Base-by-base conservation (phyloP, 2,329 filamentous ascomycete species). In the Fusarium annulatum region DNA sequence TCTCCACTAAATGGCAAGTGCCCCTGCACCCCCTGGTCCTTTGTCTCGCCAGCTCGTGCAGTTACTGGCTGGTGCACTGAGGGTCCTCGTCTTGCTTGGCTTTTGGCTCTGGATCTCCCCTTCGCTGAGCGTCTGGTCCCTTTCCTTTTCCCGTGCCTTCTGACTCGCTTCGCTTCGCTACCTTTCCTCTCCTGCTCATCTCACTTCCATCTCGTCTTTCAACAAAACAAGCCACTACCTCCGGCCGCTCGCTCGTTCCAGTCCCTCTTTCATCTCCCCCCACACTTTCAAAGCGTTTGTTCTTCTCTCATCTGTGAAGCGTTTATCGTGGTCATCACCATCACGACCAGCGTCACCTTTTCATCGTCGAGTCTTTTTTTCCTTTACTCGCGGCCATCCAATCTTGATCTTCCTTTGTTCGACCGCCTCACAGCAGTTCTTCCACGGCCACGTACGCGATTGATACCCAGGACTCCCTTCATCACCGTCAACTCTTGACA, bases 141-240 rank as follows among this genome's bases (percentile, higher is more conserved):
- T 66, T 74, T 69, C 62, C 71, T 62, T 56, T 71, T 75, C 67
- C 71, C 45, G 77, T 78, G 69, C 77, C 72, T 63, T 75, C 76
- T 73, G 69, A 67, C 71, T 77, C 68, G 64, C 67, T 60, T 69
- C 73, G 64, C 77, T 76, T 77, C 77, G 73, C 72, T 69, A 48
- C 65, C 55, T 67, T 58, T 63, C 49, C 34, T 69, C 74, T 78
- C 69, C 63, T 66, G 23, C 23, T 23, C 23, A 23, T 23, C 23
- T 23, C 23, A 23, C 23, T 23, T 23, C 72, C 80, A 79, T 75
- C 76, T 78, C 78, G 78, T 80, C 81, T 81, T 83, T 81, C 81
- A 82, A 82, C 80, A 83, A 83, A 82, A 82, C 80, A 81, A 80
- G 77, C 77, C 80, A 77, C 79, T 82, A 79, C 79, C 80, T 81